These are phyloP conservation scores for Pleurotus cornucopiae DNA, from an alignment of 768 basidiomycete species.

Conservation along the genomic window DNA sequence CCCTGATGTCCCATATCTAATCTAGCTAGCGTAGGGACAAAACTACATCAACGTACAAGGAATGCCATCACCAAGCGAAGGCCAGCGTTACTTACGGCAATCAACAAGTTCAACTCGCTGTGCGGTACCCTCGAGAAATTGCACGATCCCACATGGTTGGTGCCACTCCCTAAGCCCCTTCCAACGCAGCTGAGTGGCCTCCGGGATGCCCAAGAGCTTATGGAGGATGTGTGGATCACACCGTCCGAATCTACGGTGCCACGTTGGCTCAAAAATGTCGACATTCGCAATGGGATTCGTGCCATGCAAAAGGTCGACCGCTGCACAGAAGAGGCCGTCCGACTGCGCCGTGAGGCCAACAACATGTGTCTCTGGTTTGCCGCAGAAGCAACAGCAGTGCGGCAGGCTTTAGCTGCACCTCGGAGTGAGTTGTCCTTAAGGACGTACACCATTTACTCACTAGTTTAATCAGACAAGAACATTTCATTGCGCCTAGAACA, in stretches of 20 bases:
- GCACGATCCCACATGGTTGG: constrained; percentile 15
- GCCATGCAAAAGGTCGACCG: constrained; percentile 21
- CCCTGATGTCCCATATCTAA: constrained; percentile 10
- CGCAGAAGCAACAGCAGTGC: constrained; percentile 21
- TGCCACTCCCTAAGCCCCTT: constrained; percentile 28
- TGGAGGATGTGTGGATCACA: constrained; percentile 34
- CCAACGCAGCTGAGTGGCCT: constrained; percentile 24
- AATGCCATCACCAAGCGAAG: constrained; percentile 25
- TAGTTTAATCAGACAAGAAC: not conserved
- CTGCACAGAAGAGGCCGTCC: constrained; percentile 25
- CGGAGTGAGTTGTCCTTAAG: not conserved
- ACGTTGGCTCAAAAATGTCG: constrained; percentile 27
- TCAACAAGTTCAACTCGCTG: constrained; percentile 24
- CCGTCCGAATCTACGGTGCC: constrained; percentile 12
- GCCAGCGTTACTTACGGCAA: constrained; percentile 22
- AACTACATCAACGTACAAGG: constrained; percentile 27
- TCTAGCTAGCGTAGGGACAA: constrained; percentile 20
- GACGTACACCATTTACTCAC: not conserved
- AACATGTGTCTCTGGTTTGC: constrained; percentile 33
- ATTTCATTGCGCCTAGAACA: not conserved
- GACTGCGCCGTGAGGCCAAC: constrained; percentile 22
- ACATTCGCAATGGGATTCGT: constrained; percentile 17
- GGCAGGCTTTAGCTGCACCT: constrained; percentile 10
- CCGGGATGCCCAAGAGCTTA: constrained; percentile 19
- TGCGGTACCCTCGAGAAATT: constrained; percentile 21